Conservation (phyloP, 2,329 filamentous ascomycete genomes). For the Pestalotiopsis sp. region DNA sequence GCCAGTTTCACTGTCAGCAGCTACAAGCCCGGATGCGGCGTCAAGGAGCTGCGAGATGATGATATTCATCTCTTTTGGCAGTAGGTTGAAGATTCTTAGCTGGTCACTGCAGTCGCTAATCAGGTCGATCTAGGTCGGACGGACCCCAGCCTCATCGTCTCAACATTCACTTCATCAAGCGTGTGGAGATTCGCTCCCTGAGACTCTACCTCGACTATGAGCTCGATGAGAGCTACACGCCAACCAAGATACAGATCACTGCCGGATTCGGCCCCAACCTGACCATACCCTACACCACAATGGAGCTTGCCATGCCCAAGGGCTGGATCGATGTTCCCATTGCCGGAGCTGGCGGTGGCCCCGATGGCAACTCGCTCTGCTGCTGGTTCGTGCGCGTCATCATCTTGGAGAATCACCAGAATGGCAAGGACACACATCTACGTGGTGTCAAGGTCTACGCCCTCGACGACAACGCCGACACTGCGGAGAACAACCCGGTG, state of each 20-base stretch:
- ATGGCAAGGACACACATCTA: constrained; percentile 98
- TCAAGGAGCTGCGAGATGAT: constrained; percentile 75
- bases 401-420: constrained; percentile 96
- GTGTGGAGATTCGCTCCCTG: constrained; percentile 76
- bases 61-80: constrained; percentile 80
- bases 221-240: constrained; percentile 94
- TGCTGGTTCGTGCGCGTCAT: constrained; percentile 90
- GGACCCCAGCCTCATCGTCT: constrained; percentile 82
- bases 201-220: constrained; percentile 90
- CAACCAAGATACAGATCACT: constrained; percentile 86
- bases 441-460: constrained; percentile 87
- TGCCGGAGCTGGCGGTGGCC: constrained; percentile 55
- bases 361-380: constrained; percentile 74
- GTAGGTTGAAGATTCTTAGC: constrained; percentile 43
- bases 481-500: constrained; percentile 37
- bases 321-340: constrained; percentile 90
- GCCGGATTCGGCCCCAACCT: constrained; percentile 92
- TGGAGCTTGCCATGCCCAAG: constrained; percentile 76
- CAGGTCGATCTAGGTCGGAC: constrained; percentile 61
- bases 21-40: constrained; percentile 78
- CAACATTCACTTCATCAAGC: constrained; percentile 84
- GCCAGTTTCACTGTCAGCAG: constrained; percentile 83
- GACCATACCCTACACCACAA: constrained; percentile 82
- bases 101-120: neutral
- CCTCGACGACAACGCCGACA: constrained; percentile 48